phyloP scores from a whole-genome alignment of 345 rosid species.

The Fremontodendron californicum region DNA sequence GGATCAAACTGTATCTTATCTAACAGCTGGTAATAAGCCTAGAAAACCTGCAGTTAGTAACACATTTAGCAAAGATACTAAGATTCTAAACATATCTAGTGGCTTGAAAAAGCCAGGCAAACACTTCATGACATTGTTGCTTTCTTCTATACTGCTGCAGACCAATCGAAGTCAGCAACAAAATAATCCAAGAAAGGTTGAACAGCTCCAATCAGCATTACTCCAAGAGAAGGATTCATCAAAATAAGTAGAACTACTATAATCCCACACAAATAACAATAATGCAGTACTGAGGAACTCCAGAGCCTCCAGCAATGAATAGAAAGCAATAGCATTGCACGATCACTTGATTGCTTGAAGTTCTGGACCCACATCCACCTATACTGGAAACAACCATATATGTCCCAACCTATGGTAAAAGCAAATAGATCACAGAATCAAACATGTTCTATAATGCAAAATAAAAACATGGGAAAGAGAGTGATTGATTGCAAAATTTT shows the following conservation, averaged over 20 bases:
- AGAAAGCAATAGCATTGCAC: conserved; percentile 41
- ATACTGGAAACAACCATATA: conserved; percentile 44
- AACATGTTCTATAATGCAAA: conserved; percentile 37
- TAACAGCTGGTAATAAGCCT: no score
- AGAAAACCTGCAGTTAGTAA: conserved; percentile 53
- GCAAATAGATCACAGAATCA: conserved; percentile 67
- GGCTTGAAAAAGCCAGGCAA: conserved; percentile 57
- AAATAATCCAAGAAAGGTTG: conserved; percentile 44
- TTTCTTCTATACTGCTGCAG: conserved; percentile 63
- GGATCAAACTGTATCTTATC: conserved; percentile 25
- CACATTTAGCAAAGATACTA: conserved; percentile 40
- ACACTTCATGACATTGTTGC: conserved; percentile 56
- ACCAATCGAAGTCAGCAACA: conserved; percentile 61
- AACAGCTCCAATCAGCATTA: conserved; percentile 62
- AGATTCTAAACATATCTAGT: conserved; percentile 27
- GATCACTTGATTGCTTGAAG: conserved; percentile 56
- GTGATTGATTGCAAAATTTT: conserved; percentile 32
- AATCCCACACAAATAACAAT: conserved; percentile 30
- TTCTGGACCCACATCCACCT: conserved; percentile 46
- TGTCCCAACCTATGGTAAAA: conserved; percentile 66
- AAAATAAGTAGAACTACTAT: conserved; percentile 44
- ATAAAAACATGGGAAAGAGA: conserved; percentile 24
- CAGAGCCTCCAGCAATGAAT: conserved; percentile 48
- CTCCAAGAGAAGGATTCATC: conserved; percentile 61
- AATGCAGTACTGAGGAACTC: conserved; percentile 43